A percentile compares a stretch with the other conserved stretches of the same genome.
Conservation (phyloP, 1,139 yeast genomes). For the Hanseniaspora gamundiae region DNA sequence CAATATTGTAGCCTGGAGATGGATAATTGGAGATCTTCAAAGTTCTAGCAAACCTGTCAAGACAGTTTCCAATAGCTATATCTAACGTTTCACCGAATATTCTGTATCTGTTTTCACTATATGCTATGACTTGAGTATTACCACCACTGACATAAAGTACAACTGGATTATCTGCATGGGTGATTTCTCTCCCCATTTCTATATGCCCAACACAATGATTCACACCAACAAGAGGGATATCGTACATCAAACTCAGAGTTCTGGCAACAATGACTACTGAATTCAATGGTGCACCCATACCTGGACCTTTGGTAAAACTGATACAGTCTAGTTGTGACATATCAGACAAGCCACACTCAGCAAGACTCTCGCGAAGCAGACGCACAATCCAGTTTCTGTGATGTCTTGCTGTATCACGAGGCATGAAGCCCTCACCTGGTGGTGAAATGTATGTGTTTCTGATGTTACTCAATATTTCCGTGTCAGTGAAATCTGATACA, state of each 20-base stretch:
- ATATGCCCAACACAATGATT: constrained; percentile 97
- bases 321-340: constrained; percentile 65
- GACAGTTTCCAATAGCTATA: constrained; percentile 93
- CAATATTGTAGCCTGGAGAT: constrained; percentile 95
- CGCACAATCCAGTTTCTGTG: constrained; percentile 94
- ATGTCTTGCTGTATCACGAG: constrained; percentile 92
- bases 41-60: constrained; percentile 91
- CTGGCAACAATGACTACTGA: constrained; percentile 90
- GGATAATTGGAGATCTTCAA: constrained; percentile 83
- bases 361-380: constrained; percentile 52
- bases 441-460: constrained; percentile 94
- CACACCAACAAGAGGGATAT: constrained; percentile 80
- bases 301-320: constrained; percentile 96
- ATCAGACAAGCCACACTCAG: constrained; percentile 42
- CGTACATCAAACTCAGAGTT: constrained; percentile 70
- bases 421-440: constrained; percentile 95
- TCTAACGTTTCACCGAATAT: constrained; percentile 96
- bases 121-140: constrained; percentile 95
- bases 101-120: constrained; percentile 81
- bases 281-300: constrained; percentile 98
- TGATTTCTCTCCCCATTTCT: constrained; percentile 97
- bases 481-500: constrained; percentile 35
- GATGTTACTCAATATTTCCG: constrained; percentile 70
- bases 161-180: constrained; percentile 91
- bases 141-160: constrained; percentile 97